A percentile compares a stretch with the other conserved stretches of the same genome.
These are phyloP conservation scores for Carpinus fangiana DNA, from an alignment of 306 rosid genomes.

Conservation along the genomic window DNA sequence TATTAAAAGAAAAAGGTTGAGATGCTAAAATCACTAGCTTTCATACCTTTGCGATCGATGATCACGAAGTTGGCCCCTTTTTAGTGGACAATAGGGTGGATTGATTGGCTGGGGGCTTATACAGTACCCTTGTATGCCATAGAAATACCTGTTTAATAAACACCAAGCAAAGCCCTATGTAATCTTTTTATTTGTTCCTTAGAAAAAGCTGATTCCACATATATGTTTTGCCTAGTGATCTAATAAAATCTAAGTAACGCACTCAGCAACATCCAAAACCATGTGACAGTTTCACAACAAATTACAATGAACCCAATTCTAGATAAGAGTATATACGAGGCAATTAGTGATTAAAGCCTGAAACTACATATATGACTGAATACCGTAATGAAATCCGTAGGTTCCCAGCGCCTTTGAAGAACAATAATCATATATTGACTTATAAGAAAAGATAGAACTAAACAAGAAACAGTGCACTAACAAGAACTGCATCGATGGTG, in stretches of 20 bases:
- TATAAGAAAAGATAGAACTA: neutral
- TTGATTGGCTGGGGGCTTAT: neutral
- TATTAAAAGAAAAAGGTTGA: neutral
- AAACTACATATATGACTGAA: neutral
- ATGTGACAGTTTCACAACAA: neutral
- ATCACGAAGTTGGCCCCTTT: neutral
- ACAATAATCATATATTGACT: neutral
- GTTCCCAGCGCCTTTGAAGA: neutral
- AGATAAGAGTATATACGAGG: neutral
- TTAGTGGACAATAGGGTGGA: neutral
- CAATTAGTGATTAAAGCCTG: neutral
- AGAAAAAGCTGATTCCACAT: neutral
- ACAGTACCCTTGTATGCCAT: neutral
- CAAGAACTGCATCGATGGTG: constrained; percentile 66
- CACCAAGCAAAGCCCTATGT: neutral
- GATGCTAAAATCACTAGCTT: neutral
- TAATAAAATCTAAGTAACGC: too few species aligned
- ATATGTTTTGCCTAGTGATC: neutral
- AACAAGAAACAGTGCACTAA: constrained; percentile 20
- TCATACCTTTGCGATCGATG: neutral
- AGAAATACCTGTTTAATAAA: neutral
- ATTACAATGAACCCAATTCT: neutral
- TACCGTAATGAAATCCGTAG: neutral
- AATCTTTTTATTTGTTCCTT: neutral
- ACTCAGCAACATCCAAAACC: neutral